Conservation (phyloP, 2,329 filamentous ascomycete genomes). For the Neobulgaria alba region DNA sequence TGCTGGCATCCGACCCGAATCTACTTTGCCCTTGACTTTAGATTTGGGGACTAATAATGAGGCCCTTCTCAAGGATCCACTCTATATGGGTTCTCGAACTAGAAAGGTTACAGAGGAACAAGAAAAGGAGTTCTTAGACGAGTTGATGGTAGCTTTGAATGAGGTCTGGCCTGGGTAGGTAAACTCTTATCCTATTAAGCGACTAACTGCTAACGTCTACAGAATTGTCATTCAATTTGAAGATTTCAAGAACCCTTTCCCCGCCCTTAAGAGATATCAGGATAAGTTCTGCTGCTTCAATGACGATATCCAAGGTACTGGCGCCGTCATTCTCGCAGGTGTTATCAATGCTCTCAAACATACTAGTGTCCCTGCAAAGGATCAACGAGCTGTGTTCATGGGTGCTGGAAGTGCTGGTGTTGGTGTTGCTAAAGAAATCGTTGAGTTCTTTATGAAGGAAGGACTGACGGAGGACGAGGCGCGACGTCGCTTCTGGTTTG, state of each 20-base stretch:
- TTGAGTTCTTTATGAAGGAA: slow-evolving; percentile 61
- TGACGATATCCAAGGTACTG: slow-evolving; percentile 83
- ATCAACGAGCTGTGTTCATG: slow-evolving; percentile 67
- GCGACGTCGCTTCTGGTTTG: slow-evolving; percentile 62
- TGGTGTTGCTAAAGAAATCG: slow-evolving; percentile 78
- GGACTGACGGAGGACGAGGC: slow-evolving; percentile 63
- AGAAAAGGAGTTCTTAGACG: slow-evolving; percentile 70
- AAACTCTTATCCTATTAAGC: slow-evolving; percentile 44
- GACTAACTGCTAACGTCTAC: slow-evolving; percentile 56
- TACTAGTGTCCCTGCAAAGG: slow-evolving; percentile 52
- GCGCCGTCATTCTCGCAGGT: slow-evolving; percentile 75
- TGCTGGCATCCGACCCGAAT: slow-evolving; percentile 73
- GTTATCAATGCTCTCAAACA: slow-evolving; percentile 68
- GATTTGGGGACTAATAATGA: slow-evolving; percentile 83
- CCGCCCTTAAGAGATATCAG: slow-evolving; percentile 62
- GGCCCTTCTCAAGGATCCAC: slow-evolving; percentile 59
- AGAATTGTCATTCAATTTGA: slow-evolving; percentile 54
- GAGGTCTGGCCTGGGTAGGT: slow-evolving; percentile 69
- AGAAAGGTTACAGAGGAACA: slow-evolving; percentile 57
- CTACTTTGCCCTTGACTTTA: slow-evolving; percentile 72
- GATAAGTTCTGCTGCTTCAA: slow-evolving; percentile 78
- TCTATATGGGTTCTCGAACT: slow-evolving; percentile 69
- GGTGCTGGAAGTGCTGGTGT: slow-evolving; percentile 75
- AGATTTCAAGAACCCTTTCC: slow-evolving; percentile 55
- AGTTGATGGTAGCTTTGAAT: slow-evolving; percentile 59